These are phyloP conservation scores for Saccharomyces uvarum DNA, from an alignment of 1,139 yeast genomes.

Conservation along the genomic window DNA sequence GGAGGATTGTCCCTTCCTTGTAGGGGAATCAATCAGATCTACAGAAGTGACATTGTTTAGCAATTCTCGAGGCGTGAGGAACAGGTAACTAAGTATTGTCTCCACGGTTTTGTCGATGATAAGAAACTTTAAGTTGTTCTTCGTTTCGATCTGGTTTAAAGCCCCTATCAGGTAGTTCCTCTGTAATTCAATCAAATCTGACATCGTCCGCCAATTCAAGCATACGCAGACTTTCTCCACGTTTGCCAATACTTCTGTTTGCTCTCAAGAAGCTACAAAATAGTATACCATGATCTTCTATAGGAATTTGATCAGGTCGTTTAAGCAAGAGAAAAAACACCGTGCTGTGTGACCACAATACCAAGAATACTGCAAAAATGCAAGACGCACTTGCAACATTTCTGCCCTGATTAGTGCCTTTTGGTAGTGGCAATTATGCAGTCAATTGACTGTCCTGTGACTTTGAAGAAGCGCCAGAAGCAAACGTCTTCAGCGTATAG, in stretches of 20 bases:
- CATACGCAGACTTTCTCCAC: background rate
- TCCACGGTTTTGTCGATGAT: conserved; percentile 38
- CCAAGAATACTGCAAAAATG: background rate
- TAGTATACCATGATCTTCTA: background rate
- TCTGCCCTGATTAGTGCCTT: background rate
- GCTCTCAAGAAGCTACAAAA: background rate
- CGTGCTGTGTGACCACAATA: conserved; percentile 1
- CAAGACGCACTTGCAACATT: background rate
- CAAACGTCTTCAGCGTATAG: background rate
- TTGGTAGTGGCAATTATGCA: background rate
- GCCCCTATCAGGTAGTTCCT: conserved; percentile 21
- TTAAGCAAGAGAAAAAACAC: background rate
- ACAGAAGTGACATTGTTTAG: conserved; percentile 41
- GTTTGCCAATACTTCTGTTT: background rate
- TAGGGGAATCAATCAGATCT: conserved; percentile 44
- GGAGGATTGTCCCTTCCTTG: conserved; percentile 42
- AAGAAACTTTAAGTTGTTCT: conserved; percentile 35
- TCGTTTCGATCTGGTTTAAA: conserved; percentile 25
- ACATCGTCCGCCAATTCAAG: conserved; percentile 16
- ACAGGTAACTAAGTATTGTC: conserved; percentile 29
- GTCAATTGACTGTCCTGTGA: background rate
- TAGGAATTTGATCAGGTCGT: background rate
- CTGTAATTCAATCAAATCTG: conserved; percentile 29
- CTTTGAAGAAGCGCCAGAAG: background rate
- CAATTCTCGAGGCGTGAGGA: conserved; percentile 33